Evolutionary conservation across 352 stramenopile species (phyloP), one percentile per base, ranked within the genome.

Genomic region (Globisporangium spiculum): DNA sequence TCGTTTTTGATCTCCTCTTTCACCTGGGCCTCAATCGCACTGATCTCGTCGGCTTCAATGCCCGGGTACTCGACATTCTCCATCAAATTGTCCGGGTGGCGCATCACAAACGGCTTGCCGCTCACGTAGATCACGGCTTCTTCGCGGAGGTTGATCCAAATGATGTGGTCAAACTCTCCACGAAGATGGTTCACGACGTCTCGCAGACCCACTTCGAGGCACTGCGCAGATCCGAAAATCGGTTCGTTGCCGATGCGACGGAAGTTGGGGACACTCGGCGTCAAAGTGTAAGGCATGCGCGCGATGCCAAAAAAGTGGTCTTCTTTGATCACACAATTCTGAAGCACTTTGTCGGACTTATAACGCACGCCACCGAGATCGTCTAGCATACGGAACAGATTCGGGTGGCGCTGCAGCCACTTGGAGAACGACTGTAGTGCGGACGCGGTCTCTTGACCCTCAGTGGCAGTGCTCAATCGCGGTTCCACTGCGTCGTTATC

Each of bases 111-210:
- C 4, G 91, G 91, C 56, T 85, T 80, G 4, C 89, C 90, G 48
- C 74, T 82, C 16, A 97, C 91, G 71, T 96, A 97, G n/a, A 97
- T 82, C 12, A 97, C 81, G n/a, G 89, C 89, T 75, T 97, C 91
- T 72, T 97, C 90, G 4, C 91, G 86, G 57, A 97, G 71, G 57
- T 97, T 97, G 70, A 96, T 94, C 90, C 90, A 97, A 26, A 96
- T 93, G 8, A 83, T 86, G 27, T 81, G 84, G 44, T 88, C 84
- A 38, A 88, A 90, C 22, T 84, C 74, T 3, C 66, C 66, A 27
- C 78, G 72, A 58, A 93, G 75, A 65, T 90, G 68, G 18, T 77
- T 54, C 20, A 93, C 71, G 3, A 94, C 86, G 50, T 94, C 87
- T 1, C 72, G 62, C 32, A 96, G 90, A 1, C 88, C 88, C 44